Base-by-base conservation (phyloP, 345 rosid species). In the Durio zibethinus region DNA sequence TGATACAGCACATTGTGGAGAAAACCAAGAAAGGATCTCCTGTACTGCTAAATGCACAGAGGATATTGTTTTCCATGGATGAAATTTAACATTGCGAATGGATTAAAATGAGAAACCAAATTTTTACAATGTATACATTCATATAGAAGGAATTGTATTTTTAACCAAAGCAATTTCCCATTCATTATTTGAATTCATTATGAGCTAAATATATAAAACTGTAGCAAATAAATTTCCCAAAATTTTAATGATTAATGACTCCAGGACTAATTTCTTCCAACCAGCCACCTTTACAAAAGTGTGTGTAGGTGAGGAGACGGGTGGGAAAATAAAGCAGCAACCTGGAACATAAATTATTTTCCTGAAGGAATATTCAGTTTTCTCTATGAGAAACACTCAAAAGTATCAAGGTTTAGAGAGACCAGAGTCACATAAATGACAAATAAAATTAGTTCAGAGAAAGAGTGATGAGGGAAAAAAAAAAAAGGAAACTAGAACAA, bases 1-100 rank as follows among this genome's bases (percentile, higher is more conserved):
- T 95, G 81, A 95, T 95, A 72, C 84, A 90, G 82, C 96, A 92
- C 80, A 89, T 93, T 80, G 90, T 93, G 68, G 97, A 95, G 88
- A 89, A 89, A 83, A 89, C 91, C 71, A 95, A 85, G 86, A 88
- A 85, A 86, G 96, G 96, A 25, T 87, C 92, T 66, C 94, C 96
- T 14, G 91, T 73, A 35, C 82, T 93, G 82, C 35, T 90, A 71
- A 90, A 92, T 79, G 98, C 96, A 59, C 96, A 89, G 80, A 87
- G 80, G n/a, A 42, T 85, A 80, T 61, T 93, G 74, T 85, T 86
- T 73, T 87, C 88, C 23, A 70, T 80, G 86, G 87, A 86, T 72
- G 87, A 90, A 67, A 72, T 56, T 67, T 79, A 56, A 45, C 29
- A 52, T 1, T 54, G 50, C 15, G 14, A 52, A 0, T 21, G 33